Evolutionary conservation across 306 rosid species (phyloP), one percentile per base, ranked within the genome.

Genomic region (Acacia confusa): DNA sequence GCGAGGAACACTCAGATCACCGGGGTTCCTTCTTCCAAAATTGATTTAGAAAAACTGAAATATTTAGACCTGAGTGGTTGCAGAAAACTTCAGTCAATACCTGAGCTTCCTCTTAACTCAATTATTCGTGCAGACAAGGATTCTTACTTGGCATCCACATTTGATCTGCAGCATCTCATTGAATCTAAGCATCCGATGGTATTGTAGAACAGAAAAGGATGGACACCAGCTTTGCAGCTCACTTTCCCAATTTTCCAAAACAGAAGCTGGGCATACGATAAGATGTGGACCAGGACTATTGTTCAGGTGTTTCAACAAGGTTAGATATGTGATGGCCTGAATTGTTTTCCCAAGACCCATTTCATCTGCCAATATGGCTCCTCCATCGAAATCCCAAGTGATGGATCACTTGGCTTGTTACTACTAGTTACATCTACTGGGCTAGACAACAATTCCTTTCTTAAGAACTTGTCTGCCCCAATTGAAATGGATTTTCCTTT

Each of bases 311-410:
- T n/a, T n/a, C n/a, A n/a, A n/a, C n/a, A n/a, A n/a, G n/a, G n/a
- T n/a, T n/a, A n/a, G n/a, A n/a, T n/a, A n/a, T n/a, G n/a, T n/a
- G n/a, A n/a, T n/a, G n/a, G n/a, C n/a, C n/a, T n/a, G n/a, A n/a
- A n/a, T n/a, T 72, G 99, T 96, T 86, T 96, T 96, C 82, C 99
- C 99, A 43, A 96, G 98, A 43, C 99, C 99, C 99, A 96, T 96
- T 89, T 96, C 99, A 85, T 96, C 99, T 70, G 99, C 99, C 75
- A 96, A 94, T 74, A 96, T 96, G 82, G 85, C 55, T 74, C 92
- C 25, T 85, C 92, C 50, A 75, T 70, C 55, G 85, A 80, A 89
- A 83, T 78, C 74, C 83, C 90, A 80, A 71, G 88, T 24, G 87
- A 84, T 78, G 86, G 89, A 70, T 82, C 90, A 67, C 75, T 74